Base-by-base conservation (phyloP, 805 yeast species). In the Candida xyloterini region DNA sequence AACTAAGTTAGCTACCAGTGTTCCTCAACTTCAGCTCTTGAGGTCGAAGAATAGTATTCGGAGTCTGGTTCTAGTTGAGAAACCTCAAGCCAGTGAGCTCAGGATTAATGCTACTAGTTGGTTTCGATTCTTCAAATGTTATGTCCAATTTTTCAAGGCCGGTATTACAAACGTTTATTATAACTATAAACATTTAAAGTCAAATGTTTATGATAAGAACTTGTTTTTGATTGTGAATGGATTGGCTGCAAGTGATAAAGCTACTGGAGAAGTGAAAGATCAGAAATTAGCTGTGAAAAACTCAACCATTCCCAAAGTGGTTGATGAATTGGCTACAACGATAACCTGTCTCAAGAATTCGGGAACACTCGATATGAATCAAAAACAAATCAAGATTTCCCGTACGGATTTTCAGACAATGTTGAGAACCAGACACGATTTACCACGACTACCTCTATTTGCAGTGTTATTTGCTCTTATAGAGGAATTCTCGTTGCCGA, bases 121-220 rank as follows among this genome's bases (percentile, higher is more conserved):
- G 24, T 60, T 55, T 34, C 45, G 53, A 21, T 38, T 47, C 15
- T 41, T 47, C 20, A 55, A 51, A 16, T 45, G 38, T 25, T 57
- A 57, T 24, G 41, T 80, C 28, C 56, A 56, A 5, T 79, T 81
- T 55, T 83, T 82, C 62, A 73, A 73, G 44, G 56, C 63, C 2
- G 90, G 91, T 1, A 66, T 82, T 2, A 57, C 63, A 15, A 74
- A 73, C 47, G 73, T 81, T 1, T 79, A 81, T 77, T 45, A 57
- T 1, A 77, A 78, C 43, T 51, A 64, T 21, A 56, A 53, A 16
- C 40, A 48, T 1, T 53, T 69, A 2, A 54, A 52, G 6, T 39
- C 45, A 6, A 40, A 48, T 1, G 39, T 71, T 11, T 58, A 51
- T 32, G 45, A 53, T 18, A 48, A 51, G 10, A 50, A 56, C 15